Base-by-base conservation (phyloP, 305 asterid species). In the Striga hermonthica region DNA sequence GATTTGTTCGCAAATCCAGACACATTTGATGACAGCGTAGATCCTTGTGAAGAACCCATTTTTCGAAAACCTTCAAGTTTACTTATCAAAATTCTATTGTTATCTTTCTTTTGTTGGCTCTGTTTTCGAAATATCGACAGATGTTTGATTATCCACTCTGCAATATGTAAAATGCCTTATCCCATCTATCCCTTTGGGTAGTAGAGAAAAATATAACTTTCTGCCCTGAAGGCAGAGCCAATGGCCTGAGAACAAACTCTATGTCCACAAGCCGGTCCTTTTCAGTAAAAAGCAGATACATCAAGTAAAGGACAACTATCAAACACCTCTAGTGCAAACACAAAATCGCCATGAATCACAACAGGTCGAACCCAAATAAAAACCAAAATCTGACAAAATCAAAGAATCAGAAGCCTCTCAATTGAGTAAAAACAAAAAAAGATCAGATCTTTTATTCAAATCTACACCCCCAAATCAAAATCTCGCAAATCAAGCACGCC, bases 171-270 rank as follows among this genome's bases (percentile, higher is more conserved):
- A 88, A 86, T 75, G 81, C 95, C 82, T 85, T 93, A 79, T 88
- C 95, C 96, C 96, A 88, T 81, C 86, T 85, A 75, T 86, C 92
- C 77, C 83, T 80, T 43, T 85, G 78, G 68, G 80, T 72, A 22
- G 31, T 22, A 70, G 81, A 83, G 65, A 85, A 81, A 48, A 73
- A 58, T 43, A 89, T 75, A 48, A 68, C 80, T 67, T 77, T 74
- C 72, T 73, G 82, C 80, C 72, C 91, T 69, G 80, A 61, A 40
- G 80, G 81, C 80, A 85, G 78, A 66, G 68, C 79, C 71, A 73
- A 79, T 41, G 90, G 95, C 95, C 92, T 71, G 95, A 78, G 91
- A 90, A 87, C 97, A 83, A 65, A 75, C 79, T 64, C 83, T 79
- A 76, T 83, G 95, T 87, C 80, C 98, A 65, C 96, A 82, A 87